A percentile compares a stretch with the other conserved stretches of the same genome.
Conservation (phyloP, 768 basidiomycete genomes). For the Leccinum longicurvipes region DNA sequence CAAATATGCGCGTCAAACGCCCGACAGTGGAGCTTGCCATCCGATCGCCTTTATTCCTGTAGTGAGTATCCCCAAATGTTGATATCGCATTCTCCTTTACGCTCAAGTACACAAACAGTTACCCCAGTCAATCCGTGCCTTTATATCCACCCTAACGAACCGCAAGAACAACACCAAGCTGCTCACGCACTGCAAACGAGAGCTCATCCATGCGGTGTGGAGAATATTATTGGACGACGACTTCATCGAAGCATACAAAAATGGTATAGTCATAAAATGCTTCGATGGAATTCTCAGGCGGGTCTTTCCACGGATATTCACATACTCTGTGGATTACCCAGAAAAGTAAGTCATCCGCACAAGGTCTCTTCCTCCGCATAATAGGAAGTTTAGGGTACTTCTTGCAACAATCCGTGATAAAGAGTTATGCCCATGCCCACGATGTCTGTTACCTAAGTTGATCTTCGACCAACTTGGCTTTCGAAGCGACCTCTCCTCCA, state of each 20-base stretch:
- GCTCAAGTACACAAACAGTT: background rate
- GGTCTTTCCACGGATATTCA: background rate
- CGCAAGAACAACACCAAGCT: background rate
- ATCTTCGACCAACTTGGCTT: constrained; percentile 11
- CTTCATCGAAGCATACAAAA: background rate
- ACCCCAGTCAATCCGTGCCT: background rate
- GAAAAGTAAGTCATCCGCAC: background rate
- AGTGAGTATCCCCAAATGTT: background rate
- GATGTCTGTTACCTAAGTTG: constrained; percentile 20
- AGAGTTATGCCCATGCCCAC: constrained; percentile 29
- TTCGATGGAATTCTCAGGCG: background rate
- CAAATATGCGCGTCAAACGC: background rate
- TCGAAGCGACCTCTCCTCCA: background rate
- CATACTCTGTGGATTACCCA: background rate
- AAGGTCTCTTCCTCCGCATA: background rate
- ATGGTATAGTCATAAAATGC: background rate
- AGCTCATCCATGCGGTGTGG: background rate
- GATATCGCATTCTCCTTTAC: background rate
- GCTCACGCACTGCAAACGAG: background rate
- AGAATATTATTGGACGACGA: background rate
- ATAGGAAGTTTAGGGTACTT: constrained; percentile 15
- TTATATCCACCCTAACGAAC: background rate
- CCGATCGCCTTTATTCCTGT: background rate
- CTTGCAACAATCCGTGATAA: constrained; percentile 25
- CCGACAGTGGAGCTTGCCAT: background rate